A percentile compares a stretch with the other conserved stretches of the same genome.
Conservation (phyloP, 768 basidiomycete species). For the Collybia nuda region DNA sequence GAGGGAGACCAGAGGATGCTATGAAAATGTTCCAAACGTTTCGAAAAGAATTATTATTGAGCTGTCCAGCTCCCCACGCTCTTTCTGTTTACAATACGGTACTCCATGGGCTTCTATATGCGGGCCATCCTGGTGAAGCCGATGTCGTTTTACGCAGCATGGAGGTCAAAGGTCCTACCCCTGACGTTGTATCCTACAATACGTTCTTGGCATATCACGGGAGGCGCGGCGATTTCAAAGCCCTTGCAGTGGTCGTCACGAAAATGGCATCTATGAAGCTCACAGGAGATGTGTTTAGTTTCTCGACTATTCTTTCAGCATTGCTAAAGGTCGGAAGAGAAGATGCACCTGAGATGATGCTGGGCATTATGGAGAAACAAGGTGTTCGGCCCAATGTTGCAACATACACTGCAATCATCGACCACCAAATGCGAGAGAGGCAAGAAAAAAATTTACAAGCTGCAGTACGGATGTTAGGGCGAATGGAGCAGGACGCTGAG, state of each 20-base stretch:
- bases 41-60: constrained; percentile 30
- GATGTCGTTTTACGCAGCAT: constrained; percentile 42
- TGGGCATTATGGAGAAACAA: constrained; percentile 75
- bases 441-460: constrained; percentile 52
- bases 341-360: constrained; percentile 64
- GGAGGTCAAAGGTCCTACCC: constrained; percentile 51
- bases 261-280: constrained; percentile 55
- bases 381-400: constrained; percentile 73
- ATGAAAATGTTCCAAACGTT: constrained; percentile 52
- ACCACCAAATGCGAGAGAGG: constrained; percentile 63
- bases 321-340: constrained; percentile 65
- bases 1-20: constrained; percentile 50
- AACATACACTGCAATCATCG: constrained; percentile 79
- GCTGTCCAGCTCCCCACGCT: constrained; percentile 19
- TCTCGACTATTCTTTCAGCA: constrained; percentile 81
- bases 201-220: constrained; percentile 72
- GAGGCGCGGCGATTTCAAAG: constrained; percentile 60
- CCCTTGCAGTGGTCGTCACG: constrained; percentile 56
- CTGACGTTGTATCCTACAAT: constrained; percentile 80
- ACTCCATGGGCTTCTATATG: constrained; percentile 61
- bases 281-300: constrained; percentile 79
- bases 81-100: constrained; percentile 72
- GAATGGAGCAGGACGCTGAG: constrained; percentile 65
- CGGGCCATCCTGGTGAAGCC: constrained; percentile 38
- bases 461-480: constrained; percentile 67